Base-by-base conservation (phyloP, 2,329 filamentous ascomycete genomes). In the Ceratocystis huliohia region DNA sequence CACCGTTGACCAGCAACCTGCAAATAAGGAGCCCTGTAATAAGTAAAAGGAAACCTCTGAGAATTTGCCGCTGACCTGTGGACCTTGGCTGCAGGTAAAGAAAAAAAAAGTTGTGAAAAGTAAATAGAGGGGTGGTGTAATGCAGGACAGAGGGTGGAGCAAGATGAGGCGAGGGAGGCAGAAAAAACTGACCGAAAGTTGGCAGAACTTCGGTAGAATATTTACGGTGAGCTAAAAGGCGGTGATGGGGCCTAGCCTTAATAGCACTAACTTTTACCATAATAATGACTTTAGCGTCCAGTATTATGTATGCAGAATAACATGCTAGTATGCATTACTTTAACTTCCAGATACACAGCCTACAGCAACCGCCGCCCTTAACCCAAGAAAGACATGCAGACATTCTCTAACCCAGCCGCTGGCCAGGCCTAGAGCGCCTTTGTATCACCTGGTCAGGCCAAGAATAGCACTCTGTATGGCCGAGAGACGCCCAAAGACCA, bases 1-100 rank as follows among this genome's bases (percentile, higher is more conserved):
- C 15, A 59, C 28, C 7, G 56, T 59, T 59, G 56, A 37, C 56
- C 5, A 59, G 56, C 56, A 59, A 59, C 56, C 28, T 59, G 56
- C 56, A 37, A n/a, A n/a, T n/a, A 28, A 37, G 56, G 17, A 57
- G 53, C 28, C 53, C 13, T 33, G 28, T 17, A 57, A 37, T 37
- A 2, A 2, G 3, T 1, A 15, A 3, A 41, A 41, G 10, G 1
- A 41, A 41, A 15, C 15, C 37, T 41, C 37, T 41, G 56, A 30
- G 1, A 59, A 59, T 20, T 59, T 59, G 28, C 28, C 28, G 30
- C 56, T n/a, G 28, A 37, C 13, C 20, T 59, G 4, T 33, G 28
- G 25, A 28, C 56, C 30, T 37, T 59, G 56, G 33, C 28, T n/a
- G 56, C 56, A 33, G 13, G 10, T 8, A 13, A 13, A 15, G 28